Conservation (phyloP, 257 asterid species). For the Fraxinus americana region DNA sequence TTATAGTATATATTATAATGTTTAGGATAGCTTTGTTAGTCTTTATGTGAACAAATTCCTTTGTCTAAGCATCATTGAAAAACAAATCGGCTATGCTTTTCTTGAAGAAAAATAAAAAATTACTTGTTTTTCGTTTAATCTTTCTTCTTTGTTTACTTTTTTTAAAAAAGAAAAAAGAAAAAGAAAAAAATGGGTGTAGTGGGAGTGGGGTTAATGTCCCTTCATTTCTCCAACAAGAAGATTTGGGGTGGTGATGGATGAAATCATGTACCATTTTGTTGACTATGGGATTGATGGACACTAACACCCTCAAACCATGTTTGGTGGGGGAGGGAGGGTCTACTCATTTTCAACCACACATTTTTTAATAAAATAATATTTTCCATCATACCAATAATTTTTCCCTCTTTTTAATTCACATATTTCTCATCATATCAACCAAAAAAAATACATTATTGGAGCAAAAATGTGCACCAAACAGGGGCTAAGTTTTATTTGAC, state of each 20-base stretch:
- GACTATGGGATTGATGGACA: constrained; percentile 15
- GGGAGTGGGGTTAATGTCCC: not conserved
- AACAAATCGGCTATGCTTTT: not conserved
- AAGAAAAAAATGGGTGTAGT: not conserved
- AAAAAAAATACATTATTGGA: no score
- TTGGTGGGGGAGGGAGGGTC: no score
- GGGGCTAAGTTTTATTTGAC: not conserved
- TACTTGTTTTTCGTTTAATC: not conserved
- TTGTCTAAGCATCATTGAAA: not conserved
- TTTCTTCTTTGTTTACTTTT: not conserved
- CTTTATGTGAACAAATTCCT: not conserved
- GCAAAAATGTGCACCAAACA: no score
- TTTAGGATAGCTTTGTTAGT: not conserved
- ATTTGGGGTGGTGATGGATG: constrained; percentile 22
- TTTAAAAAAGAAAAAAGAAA: not conserved
- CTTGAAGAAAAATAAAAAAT: not conserved
- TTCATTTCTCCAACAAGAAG: constrained; percentile 17
- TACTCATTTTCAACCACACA: no score
- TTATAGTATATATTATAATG: no score
- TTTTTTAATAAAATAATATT: no score
- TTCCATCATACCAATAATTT: no score
- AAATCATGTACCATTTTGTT: constrained; percentile 29
- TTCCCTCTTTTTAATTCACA: no score
- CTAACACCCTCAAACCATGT: no score
- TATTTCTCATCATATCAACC: no score